Evolutionary conservation across 345 rosid species (phyloP), one percentile per base, ranked within the genome.

Genomic region (Mangifera indica): DNA sequence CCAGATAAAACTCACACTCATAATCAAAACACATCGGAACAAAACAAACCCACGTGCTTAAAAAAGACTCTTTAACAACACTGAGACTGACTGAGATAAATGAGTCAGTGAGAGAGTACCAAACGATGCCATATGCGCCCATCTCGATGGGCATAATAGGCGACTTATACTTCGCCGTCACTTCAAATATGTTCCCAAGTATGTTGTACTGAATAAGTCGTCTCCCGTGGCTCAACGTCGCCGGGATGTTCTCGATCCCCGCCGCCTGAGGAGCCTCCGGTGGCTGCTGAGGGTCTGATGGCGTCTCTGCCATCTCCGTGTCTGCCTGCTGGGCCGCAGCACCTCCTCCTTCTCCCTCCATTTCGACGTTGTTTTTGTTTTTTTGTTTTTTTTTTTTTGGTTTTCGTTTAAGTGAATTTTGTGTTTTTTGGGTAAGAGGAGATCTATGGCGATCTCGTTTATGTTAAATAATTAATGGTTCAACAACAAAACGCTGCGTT

Each of bases 71-170:
- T 14, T 20, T 2, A n/a, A n/a, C 63, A 25, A 63, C n/a, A n/a
- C n/a, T n/a, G n/a, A n/a, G n/a, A n/a, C n/a, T n/a, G 14, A 49
- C 25, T 51, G 49, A 68, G 7, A 20, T 3, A 60, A 8, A 21
- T 37, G 21, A 37, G 63, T 49, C 20, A 73, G 46, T 60, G 18
- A 55, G 45, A 9, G 64, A 37, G 48, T 79, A 96, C 99, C 99
- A 96, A 74, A 96, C 99, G 87, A 96, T 91, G 75, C 99, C 99
- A 66, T 93, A 96, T 14, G 99, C 99, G 45, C 99, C 99, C 52
- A 93, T 96, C 66, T 98, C 99, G 82, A 96, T 93, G 60, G 99
- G 98, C 96, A 96, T 78, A 75, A 96, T 95, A 54, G 99, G 99
- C 61, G 98, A 97, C 83, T 84, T 89, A 72, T 96, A 96, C 87